Evolutionary conservation across 2,329 filamentous ascomycete species (phyloP).

Genomic region (Neofusicoccum cordaticola): DNA sequence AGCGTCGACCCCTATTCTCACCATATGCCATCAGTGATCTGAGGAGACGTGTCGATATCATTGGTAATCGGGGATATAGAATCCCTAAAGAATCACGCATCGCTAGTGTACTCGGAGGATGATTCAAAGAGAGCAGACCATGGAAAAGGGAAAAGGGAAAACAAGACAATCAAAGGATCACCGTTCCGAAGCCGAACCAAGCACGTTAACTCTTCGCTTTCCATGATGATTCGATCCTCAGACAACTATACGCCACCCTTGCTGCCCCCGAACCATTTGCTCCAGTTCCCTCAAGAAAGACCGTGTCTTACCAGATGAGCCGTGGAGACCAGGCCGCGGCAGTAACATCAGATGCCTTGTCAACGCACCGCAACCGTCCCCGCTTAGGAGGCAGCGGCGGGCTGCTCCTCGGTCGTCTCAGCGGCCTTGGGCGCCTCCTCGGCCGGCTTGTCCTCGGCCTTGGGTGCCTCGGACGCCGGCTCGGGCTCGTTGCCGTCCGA

Average conservation of each 20-base stretch:
- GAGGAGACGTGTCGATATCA: constrained; percentile 17
- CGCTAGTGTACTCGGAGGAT: constrained; percentile 18
- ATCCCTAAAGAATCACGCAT: constrained; percentile 15
- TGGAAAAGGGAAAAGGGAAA: constrained; percentile 15
- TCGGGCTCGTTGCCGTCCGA: constrained; percentile 79
- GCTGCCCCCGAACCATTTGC: constrained; percentile 15
- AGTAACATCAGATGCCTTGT: constrained; percentile 13
- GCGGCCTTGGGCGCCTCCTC: constrained; percentile 51
- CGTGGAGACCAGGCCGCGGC: constrained; percentile 14
- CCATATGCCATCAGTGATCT: neutral
- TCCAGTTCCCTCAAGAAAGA: constrained; percentile 16
- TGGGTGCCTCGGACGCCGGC: constrained; percentile 52
- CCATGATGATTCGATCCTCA: constrained; percentile 18
- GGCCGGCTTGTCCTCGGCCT: constrained; percentile 41
- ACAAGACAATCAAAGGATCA: constrained; percentile 18
- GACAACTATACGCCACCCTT: constrained; percentile 18
- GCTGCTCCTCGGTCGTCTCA: constrained; percentile 30
- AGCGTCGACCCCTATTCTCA: constrained; percentile 6
- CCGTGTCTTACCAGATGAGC: constrained; percentile 14
- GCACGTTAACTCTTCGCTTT: constrained; percentile 17
- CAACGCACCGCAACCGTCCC: neutral
- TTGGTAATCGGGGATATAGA: constrained; percentile 15
- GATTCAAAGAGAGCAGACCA: constrained; percentile 16
- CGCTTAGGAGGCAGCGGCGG: constrained; percentile 14
- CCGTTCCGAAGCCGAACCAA: constrained; percentile 18